A percentile compares a stretch with the other conserved stretches of the same genome.
Conservation (phyloP, 225 moss, liverwort and hornwort genomes). For the Bryum argenteum region DNA sequence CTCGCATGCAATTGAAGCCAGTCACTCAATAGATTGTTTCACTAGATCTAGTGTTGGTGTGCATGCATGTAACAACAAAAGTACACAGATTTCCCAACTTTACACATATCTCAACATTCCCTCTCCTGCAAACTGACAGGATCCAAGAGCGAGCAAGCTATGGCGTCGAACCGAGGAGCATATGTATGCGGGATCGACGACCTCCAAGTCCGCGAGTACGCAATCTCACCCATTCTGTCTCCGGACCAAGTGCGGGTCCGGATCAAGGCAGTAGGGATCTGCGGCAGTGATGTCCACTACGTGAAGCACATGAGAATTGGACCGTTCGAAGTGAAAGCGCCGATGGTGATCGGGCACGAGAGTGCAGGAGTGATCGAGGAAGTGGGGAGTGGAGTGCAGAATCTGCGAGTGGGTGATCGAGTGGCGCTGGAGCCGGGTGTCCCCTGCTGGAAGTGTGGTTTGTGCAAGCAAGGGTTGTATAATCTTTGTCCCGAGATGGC, state of each 20-base stretch:
- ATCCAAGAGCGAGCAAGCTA: too few species aligned
- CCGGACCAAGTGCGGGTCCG: neutral
- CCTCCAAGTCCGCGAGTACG: neutral
- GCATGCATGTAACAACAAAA: too few species aligned
- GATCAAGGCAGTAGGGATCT: neutral
- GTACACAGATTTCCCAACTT: too few species aligned
- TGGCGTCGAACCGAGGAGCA: neutral
- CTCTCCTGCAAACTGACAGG: too few species aligned
- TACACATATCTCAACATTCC: too few species aligned
- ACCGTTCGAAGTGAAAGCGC: constrained; percentile 58
- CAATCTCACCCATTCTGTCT: neutral
- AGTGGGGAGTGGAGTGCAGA: constrained; percentile 56
- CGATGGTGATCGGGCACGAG: constrained; percentile 85
- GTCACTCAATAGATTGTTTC: too few species aligned
- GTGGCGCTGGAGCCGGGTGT: constrained; percentile 81
- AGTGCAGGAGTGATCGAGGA: constrained; percentile 70
- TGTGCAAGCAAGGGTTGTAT: constrained; percentile 64
- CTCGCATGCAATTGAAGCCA: too few species aligned
- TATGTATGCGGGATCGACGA: neutral
- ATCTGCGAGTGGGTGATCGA: constrained; percentile 61
- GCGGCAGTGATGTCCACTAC: neutral
- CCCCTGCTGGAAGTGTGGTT: constrained; percentile 60
- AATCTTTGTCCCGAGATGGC: constrained; percentile 75
- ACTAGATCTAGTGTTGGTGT: too few species aligned
- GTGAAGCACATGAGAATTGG: constrained; percentile 39